Evolutionary conservation across 73 alveolate species (phyloP), one percentile per base, ranked within the genome.

Genomic region (Paramecium bursaria): DNA sequence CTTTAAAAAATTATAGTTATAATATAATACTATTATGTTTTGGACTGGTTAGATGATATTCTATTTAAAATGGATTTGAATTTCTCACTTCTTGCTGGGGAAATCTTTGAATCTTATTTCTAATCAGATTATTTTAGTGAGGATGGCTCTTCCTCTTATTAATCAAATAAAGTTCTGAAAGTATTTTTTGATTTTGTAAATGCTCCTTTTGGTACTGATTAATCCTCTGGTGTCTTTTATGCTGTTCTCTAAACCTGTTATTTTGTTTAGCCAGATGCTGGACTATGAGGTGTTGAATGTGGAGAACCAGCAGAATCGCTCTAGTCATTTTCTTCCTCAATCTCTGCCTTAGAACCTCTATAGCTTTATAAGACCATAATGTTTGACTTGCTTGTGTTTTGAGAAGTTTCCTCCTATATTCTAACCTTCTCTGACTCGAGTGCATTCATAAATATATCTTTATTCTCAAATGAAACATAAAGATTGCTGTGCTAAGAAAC

Each of bases 361-460:
- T 67, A 67, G 1, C 50, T 25, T 67, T 67, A 67, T 3, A 67
- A 23, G 44, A 67, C 44, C 82, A 67, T 67, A 26, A 67, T 67
- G n/a, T 48, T 50, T 67, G 33, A n/a, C n/a, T n/a, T n/a, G n/a
- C n/a, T n/a, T n/a, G n/a, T n/a, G n/a, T n/a, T n/a, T n/a, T n/a
- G n/a, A n/a, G n/a, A n/a, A n/a, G n/a, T n/a, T n/a, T n/a, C n/a
- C n/a, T n/a, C n/a, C n/a, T n/a, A n/a, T n/a, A n/a, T n/a, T 42
- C 44, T 67, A 15, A 6, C 22, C 23, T 67, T 67, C 21, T 67
- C 82, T 4, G 30, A 15, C 33, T 67, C 82, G 6, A 67, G 44
- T 15, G 82, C 82, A 35, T 67, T 67, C 82, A 67, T 67, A 67
- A 67, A 67, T 39, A 67, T 67, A 25, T 67, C 82, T 67, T 67